Conservation (phyloP, 306 rosid genomes). For the Casuarina cunninghamiana region DNA sequence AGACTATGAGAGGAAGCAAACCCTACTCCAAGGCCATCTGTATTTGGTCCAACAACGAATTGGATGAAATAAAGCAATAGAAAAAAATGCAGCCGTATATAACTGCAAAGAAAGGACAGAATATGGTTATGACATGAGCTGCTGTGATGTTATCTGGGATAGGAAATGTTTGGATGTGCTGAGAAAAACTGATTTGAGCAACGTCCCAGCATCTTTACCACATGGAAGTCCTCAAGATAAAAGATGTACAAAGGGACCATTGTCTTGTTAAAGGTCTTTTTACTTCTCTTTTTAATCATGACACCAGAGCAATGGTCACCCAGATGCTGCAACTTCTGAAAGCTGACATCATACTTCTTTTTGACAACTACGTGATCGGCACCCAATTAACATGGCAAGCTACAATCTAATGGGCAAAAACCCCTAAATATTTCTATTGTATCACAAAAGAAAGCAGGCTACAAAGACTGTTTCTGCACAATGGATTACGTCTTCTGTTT, state of each 20-base stretch:
- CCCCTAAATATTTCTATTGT: background rate
- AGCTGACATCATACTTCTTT: background rate
- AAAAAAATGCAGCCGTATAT: conserved; percentile 88
- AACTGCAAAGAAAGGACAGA: conserved; percentile 52
- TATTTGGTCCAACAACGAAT: conserved; percentile 79
- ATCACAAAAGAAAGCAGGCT: background rate
- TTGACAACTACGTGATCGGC: background rate
- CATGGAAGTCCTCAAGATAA: too few species aligned
- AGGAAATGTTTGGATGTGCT: background rate
- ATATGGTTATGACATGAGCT: background rate
- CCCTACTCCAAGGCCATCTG: conserved; percentile 80
- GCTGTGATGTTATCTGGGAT: background rate
- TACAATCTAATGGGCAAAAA: background rate
- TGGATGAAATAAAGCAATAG: conserved; percentile 84
- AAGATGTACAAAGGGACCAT: background rate
- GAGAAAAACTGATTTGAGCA: background rate
- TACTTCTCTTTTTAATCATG: background rate
- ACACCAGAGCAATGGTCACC: background rate
- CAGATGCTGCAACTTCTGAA: background rate
- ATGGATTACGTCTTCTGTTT: background rate
- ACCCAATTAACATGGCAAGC: background rate
- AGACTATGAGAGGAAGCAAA: conserved; percentile 50
- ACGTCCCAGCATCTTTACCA: background rate
- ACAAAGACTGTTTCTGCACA: background rate
- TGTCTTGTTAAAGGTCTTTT: background rate